Percentiles rank a stretch among this genome's conserved stretches.
Evolutionary conservation across 495 filamentous ascomycete species (phyloP).

Genomic region (Staphylotrichum longicolle): DNA sequence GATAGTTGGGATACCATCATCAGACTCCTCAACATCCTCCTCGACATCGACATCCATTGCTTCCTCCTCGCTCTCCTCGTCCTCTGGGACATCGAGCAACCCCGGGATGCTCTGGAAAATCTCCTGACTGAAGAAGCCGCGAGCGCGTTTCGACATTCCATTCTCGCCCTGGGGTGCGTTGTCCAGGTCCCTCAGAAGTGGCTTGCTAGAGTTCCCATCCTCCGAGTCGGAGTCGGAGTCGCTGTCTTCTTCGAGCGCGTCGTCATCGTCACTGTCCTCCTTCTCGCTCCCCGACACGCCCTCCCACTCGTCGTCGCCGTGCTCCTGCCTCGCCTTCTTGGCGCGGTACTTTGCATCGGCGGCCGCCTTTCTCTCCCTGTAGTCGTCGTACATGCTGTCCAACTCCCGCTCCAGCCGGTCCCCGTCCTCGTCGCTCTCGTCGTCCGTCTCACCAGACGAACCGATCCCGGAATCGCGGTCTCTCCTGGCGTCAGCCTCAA

Average conservation of each 20-base stretch:
- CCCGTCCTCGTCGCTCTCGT: slow-evolving; percentile 71
- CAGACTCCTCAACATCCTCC: slow-evolving; percentile 19
- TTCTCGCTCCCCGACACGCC: slow-evolving; percentile 75
- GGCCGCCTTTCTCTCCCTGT: slow-evolving; percentile 74
- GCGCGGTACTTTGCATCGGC: slow-evolving; percentile 81
- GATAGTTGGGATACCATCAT: slow-evolving; percentile 20
- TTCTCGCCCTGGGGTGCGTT: slow-evolving; percentile 42
- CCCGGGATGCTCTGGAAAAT: slow-evolving; percentile 81
- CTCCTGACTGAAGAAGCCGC: slow-evolving; percentile 90
- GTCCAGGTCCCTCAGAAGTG: slow-evolving; percentile 55
- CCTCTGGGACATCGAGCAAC: slow-evolving; percentile 47
- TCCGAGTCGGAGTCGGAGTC: slow-evolving; percentile 55
- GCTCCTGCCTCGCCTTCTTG: slow-evolving; percentile 80
- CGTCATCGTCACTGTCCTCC: slow-evolving; percentile 53
- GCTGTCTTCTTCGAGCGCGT: slow-evolving; percentile 54
- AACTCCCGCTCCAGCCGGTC: slow-evolving; percentile 80
- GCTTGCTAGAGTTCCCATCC: slow-evolving; percentile 33
- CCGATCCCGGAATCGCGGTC: slow-evolving; percentile 61
- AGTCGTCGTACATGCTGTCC: slow-evolving; percentile 80
- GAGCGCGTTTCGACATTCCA: slow-evolving; percentile 75
- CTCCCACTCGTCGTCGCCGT: slow-evolving; percentile 85
- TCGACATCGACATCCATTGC: slow-evolving; percentile 36
- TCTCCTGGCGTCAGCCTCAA: slow-evolving; percentile 52
- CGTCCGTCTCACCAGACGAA: slow-evolving; percentile 53
- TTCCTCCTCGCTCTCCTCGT: slow-evolving; percentile 52